These are phyloP conservation scores for Penicillium digitatum DNA, from an alignment of 2,329 filamentous ascomycete genomes.

Conservation along the genomic window DNA sequence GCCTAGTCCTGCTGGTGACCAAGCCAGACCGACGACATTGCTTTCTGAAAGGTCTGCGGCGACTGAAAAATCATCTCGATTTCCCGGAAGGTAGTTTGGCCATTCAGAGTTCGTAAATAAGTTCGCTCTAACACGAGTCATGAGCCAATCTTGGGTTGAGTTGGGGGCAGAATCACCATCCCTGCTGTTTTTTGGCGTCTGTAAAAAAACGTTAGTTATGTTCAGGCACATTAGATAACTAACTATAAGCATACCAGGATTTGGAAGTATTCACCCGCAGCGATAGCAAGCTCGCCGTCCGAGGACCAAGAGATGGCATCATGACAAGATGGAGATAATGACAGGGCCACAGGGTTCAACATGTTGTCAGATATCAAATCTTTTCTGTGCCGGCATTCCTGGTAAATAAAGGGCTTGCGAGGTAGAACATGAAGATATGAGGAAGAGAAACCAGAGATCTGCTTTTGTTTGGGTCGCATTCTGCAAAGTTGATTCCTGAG, in stretches of 20 bases:
- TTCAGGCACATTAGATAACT: constrained; percentile 5
- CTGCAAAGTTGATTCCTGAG: background rate
- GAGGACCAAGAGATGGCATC: constrained; percentile 57
- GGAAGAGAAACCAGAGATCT: background rate
- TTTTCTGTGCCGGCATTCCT: background rate
- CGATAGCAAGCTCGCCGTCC: constrained; percentile 56
- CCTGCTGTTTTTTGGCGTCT: constrained; percentile 14
- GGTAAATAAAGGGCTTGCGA: background rate
- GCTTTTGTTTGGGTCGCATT: constrained; percentile 4
- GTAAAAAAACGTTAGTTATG: background rate
- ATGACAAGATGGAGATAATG: constrained; percentile 50
- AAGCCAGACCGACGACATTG: constrained; percentile 48
- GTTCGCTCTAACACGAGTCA: constrained; percentile 47
- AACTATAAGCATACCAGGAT: constrained; percentile 47
- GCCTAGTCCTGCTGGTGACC: constrained; percentile 56
- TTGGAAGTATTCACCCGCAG: constrained; percentile 53
- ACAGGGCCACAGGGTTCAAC: constrained; percentile 36
- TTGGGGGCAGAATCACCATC: constrained; percentile 16
- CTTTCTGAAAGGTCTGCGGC: constrained; percentile 57
- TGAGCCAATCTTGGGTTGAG: constrained; percentile 31
- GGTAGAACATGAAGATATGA: background rate
- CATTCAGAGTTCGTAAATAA: constrained; percentile 52
- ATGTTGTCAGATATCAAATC: constrained; percentile 15
- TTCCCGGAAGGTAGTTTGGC: constrained; percentile 45
- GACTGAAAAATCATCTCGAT: constrained; percentile 50